Conservation (phyloP, 2,329 filamentous ascomycete genomes). For the Cordyceps cicadae region DNA sequence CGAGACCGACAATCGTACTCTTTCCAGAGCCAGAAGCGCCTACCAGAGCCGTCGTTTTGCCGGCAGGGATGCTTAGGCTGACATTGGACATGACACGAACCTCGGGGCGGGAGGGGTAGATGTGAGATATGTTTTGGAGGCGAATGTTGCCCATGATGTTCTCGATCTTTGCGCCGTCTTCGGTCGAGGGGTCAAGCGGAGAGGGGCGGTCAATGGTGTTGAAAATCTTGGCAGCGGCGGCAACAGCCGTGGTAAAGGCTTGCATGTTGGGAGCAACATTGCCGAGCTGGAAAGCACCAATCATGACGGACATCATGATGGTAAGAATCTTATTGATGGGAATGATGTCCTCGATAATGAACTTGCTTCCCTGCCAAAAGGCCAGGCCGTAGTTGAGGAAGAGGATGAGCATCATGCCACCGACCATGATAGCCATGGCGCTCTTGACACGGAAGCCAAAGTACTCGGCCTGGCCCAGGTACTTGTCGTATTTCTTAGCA, state of each 20-base stretch:
- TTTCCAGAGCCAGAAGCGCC: constrained; percentile 93
- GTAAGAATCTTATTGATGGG: constrained; percentile 66
- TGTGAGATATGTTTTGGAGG: constrained; percentile 76
- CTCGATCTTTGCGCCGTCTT: constrained; percentile 64
- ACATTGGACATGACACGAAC: constrained; percentile 83
- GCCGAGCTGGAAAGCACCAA: constrained; percentile 84
- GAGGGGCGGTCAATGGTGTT: constrained; percentile 85
- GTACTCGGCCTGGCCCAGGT: constrained; percentile 63
- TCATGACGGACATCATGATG: constrained; percentile 84
- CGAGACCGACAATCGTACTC: constrained; percentile 84
- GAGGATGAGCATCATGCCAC: constrained; percentile 71
- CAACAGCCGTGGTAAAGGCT: constrained; percentile 74
- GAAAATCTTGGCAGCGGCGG: constrained; percentile 86
- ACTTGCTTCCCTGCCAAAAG: constrained; percentile 81
- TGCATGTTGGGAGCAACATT: constrained; percentile 80
- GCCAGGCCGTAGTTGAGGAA: constrained; percentile 82
- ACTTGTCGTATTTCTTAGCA: constrained; percentile 73
- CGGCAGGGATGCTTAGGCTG: constrained; percentile 69
- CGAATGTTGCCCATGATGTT: constrained; percentile 70
- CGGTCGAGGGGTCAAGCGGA: constrained; percentile 67
- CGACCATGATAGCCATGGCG: constrained; percentile 69
- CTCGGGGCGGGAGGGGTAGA: constrained; percentile 88
- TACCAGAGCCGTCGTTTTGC: constrained; percentile 87
- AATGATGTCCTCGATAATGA: constrained; percentile 58
- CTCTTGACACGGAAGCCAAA: constrained; percentile 71